A percentile compares a stretch with the other conserved stretches of the same genome.
Conservation (phyloP, 225 moss, liverwort and hornwort genomes). For the Straminergon stramineum region DNA sequence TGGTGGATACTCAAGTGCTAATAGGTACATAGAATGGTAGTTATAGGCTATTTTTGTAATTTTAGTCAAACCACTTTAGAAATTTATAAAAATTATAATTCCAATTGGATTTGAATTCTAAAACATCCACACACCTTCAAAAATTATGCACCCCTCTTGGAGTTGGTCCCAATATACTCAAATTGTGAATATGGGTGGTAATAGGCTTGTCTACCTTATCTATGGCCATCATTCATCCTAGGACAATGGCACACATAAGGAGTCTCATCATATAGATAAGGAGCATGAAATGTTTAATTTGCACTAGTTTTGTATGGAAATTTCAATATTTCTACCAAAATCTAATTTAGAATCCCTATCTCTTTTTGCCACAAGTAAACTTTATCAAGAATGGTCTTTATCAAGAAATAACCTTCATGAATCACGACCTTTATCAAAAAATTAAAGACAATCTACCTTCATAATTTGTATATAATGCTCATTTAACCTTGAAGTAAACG, state of each 20-base stretch:
- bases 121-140: too few species aligned
- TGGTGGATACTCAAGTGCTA: too few species aligned
- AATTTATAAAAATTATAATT: too few species aligned
- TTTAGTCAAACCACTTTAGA: too few species aligned
- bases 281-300: neutral
- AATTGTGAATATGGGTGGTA: too few species aligned
- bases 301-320: neutral
- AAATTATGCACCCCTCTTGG: too few species aligned
- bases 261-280: neutral
- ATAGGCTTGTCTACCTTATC: too few species aligned
- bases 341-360: fast-evolving
- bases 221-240: fast-evolving
- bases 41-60: too few species aligned
- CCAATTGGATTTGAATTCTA: too few species aligned
- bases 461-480: neutral
- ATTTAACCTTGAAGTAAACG: too few species aligned
- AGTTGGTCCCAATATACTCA: too few species aligned
- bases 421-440: neutral
- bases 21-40: too few species aligned
- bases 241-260: neutral
- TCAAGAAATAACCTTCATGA: neutral
- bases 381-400: neutral
- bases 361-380: neutral
- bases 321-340: neutral
- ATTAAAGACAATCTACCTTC: neutral